Base-by-base conservation (phyloP, 2,329 filamentous ascomycete genomes). In the Leptographium procerum region DNA sequence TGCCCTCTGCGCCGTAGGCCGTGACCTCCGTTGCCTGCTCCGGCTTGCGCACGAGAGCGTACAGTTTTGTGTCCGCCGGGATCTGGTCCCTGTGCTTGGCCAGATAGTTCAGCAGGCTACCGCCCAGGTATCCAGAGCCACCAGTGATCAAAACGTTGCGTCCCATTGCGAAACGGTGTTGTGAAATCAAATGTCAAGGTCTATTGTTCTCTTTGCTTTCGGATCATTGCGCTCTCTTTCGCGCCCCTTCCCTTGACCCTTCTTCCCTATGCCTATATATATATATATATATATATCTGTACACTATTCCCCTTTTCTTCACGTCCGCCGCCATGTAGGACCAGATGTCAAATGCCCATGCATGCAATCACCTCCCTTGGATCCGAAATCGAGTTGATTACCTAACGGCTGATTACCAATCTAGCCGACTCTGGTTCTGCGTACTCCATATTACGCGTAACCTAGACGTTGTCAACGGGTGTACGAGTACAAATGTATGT, bases 91-190 rank as follows among this genome's bases (percentile, higher is more conserved):
- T 1, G 65, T 62, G 60, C 14, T 36, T 26, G 31, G n/a, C 31
- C 43, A 72, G 69, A 7, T 69, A 69, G 10, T 73, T 71, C 6
- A 81, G 73, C 3, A 81, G 66, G 0, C 71, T 73, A 3, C 78
- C 79, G 26, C 78, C 78, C 0, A 81, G 73, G 58, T 81, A 81
- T 28, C 79, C 79, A 0, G 77, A 79, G 31, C 64, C 76, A 10
- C 78, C 78, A 0, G 78, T 81, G 52, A 81, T 69, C 33, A 80
- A 72, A 55, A 79, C 36, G 26, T 50, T 58, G 28, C 29, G 54
- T 8, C n/a, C 34, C 52, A 43, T 54, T n/a, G 45, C 45, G 22
- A 16, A 28, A n/a, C n/a, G n/a, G n/a, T n/a, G n/a, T 36, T 16
- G 4, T 5, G 14, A 36, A 36, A 28, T 8, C 24, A 26, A 24